Base-by-base conservation (phyloP, 805 yeast genomes). In the Myxozyma sirexii region DNA sequence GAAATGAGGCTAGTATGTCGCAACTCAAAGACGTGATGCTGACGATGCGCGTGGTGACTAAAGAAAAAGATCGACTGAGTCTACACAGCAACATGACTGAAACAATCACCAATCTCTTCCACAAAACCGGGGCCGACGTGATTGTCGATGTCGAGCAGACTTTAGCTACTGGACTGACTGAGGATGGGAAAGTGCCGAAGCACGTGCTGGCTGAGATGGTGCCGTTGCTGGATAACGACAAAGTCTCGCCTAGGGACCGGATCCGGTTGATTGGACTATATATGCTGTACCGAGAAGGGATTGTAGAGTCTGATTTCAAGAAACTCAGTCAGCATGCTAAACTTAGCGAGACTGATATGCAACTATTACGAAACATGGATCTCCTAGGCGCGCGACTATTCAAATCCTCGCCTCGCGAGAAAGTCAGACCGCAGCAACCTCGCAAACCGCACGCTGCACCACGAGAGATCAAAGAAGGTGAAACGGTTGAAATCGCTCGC, bases 101-200 rank as follows among this genome's bases (percentile, higher is more conserved):
- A 27, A 56, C 64, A 0, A 42, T 62, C 8, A 41, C 56, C 8
- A 64, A 52, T 10, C 44, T 58, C 1, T 44, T 55, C 15, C 15
- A 55, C 13, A 31, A 38, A 17, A 51, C 56, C 27, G 49, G 55
- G 63, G 74, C 90, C 64, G 84, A 87, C 7, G 90, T 84, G 60
- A 78, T 88, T 19, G 90, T 96, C 0, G 94, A 89, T 64, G 80
- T 91, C 59, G 98, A 94, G 74, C 97, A 92, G 74, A 82, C 85
- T 19, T 79, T 91, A 64, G 88, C 90, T 3, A 83, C 83, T 44
- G 96, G 96, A 23, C 72, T 81, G 2, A 85, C 84, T 57, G 77
- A 84, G 48, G 88, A 89, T 64, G 91, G 93, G 2, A 82, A 82
- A 65, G 80, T 80, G 46, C 70, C 71, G 46, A 82, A 82, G 66